Evolutionary conservation across 306 rosid species (phyloP).

Genomic region (Lithocarpus polystachyus): DNA sequence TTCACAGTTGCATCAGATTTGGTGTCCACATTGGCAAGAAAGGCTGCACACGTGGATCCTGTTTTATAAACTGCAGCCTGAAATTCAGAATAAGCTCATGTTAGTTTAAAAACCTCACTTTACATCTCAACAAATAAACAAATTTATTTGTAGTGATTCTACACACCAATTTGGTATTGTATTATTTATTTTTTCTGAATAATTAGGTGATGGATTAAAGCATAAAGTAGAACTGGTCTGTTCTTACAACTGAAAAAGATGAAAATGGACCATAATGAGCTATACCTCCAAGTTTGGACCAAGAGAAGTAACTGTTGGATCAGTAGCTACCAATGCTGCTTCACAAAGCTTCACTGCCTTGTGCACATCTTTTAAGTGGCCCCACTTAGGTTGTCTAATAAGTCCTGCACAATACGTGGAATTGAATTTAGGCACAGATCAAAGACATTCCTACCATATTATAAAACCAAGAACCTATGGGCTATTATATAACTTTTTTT

Average conservation of each 20-base stretch:
- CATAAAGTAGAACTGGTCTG: not conserved
- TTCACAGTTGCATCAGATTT: conserved; percentile 62
- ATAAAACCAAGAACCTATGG: not conserved
- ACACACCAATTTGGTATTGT: not conserved
- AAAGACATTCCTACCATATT: not conserved
- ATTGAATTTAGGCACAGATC: conserved; percentile 4
- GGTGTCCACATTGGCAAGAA: conserved; percentile 72
- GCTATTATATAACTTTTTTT: not conserved
- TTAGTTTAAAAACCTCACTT: not conserved
- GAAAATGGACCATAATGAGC: not conserved
- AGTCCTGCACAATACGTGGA: conserved; percentile 50
- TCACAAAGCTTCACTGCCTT: conserved; percentile 85
- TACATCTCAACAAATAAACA: conserved; percentile 2
- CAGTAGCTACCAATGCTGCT: conserved; percentile 72
- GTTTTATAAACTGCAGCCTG: conserved; percentile 82
- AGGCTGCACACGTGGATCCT: conserved; percentile 68
- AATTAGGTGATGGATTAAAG: not conserved
- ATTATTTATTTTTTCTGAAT: not conserved
- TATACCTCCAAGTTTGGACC: conserved; percentile 77
- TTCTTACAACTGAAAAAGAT: not conserved
- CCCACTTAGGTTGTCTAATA: conserved; percentile 94
- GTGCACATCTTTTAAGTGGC: conserved; percentile 88
- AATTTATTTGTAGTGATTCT: not conserved
- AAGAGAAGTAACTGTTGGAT: conserved; percentile 64
- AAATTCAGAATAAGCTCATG: conserved; percentile 13